Conservation (phyloP, 768 basidiomycete genomes). For the Favolaschia claudopus region DNA sequence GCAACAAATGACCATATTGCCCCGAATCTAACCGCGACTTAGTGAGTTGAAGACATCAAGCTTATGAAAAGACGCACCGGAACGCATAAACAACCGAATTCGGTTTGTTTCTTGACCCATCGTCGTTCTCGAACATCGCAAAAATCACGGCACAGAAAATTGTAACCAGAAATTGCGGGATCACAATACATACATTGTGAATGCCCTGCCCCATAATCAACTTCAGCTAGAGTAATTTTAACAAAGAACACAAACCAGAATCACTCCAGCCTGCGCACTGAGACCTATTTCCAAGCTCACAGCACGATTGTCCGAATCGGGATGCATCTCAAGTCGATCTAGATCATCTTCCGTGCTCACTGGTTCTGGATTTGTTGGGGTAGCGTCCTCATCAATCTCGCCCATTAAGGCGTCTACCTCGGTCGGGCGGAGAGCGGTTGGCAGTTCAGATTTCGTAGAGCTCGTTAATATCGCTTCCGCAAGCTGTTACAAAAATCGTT, state of each 20-base stretch:
- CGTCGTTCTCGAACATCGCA: constrained; percentile 83
- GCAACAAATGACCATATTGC: constrained; percentile 12
- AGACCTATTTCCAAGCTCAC: constrained; percentile 45
- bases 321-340: constrained; percentile 13
- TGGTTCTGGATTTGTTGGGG: too few relatives aligned
- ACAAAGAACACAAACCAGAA: constrained; percentile 61
- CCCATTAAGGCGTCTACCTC: too few relatives aligned
- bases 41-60: neutral
- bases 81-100: constrained; percentile 84
- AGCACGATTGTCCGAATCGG: constrained; percentile 14
- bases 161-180: constrained; percentile 93
- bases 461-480: constrained; percentile 85
- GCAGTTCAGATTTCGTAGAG: too few relatives aligned
- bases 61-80: constrained; percentile 52
- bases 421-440: too few relatives aligned
- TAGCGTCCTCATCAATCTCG: neutral
- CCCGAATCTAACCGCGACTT: neutral
- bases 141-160: constrained; percentile 88
- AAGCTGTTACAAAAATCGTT: constrained; percentile 53
- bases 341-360: neutral
- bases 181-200: constrained; percentile 91
- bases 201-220: constrained; percentile 68
- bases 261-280: constrained; percentile 87
- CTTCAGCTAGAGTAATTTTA: neutral
- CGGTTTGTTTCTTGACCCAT: too few relatives aligned